Base-by-base conservation (phyloP, 768 basidiomycete species). In the Suillus sp. region DNA sequence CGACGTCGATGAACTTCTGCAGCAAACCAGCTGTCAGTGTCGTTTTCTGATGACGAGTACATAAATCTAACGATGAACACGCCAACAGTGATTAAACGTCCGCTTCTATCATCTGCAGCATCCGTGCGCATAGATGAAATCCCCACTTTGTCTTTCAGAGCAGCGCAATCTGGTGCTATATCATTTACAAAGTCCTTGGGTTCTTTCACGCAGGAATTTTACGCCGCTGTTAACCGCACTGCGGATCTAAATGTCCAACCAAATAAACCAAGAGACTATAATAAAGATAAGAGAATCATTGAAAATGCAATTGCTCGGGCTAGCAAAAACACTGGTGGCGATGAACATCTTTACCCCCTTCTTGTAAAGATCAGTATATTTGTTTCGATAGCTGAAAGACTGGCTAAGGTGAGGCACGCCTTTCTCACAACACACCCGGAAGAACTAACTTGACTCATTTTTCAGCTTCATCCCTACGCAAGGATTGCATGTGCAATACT, bases 381-480 rank as follows among this genome's bases (percentile, higher is more conserved):
- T 48, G 34, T 61, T 25, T 35, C 51, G 25, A 18, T 64, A 3
- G 59, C 57, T 18, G 53, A 61, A 30, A 27, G 50, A 35, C 18
- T 64, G 25, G 60, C 60, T 45, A 54, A 64, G 42, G 63, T 62
- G 14, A 25, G 20, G 25, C 18, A 7, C 16, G 13, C 11, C 32
- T 47, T 32, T 50, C 55, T 32, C 37, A n/a, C n/a, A 22, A 22
- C 32, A 3, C 32, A 53, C 20, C 20, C 11, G 20, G 32, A 53
- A 53, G 11, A n/a, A 53, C 5, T 38, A 34, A 9, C 10, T 37
- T 27, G 4, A 60, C 11, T n/a, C 25, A 0, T 22, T 27, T 50
- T 30, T 64, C n/a, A 43, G 57, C 63, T 66, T 51, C 65, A 66
- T 20, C 65, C 65, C n/a, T 66, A 66, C 59, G 62, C 47, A n/a